phyloP scores from a whole-genome alignment of 768 basidiomycete genomes.

The Hysterangium stoloniferum region DNA sequence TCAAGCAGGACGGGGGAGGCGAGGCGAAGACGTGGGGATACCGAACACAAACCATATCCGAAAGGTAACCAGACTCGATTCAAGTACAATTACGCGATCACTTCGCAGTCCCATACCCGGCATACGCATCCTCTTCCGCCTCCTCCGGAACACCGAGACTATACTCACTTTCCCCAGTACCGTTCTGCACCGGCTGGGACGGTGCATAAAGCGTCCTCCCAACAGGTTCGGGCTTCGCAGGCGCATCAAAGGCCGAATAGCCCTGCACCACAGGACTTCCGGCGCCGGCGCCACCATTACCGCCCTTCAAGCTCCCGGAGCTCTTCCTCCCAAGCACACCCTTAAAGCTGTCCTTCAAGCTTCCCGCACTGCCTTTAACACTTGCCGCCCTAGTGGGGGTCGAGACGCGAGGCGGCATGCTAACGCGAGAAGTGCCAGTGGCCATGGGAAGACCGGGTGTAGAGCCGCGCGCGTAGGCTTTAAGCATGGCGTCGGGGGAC shows the following conservation, averaged over 20 bases:
- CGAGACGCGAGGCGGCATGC: neutral
- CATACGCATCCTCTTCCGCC: neutral
- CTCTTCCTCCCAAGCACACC: neutral
- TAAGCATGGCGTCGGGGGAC: slow-evolving; percentile 71
- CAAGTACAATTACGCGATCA: no score
- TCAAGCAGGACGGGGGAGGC: no score
- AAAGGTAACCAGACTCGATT: no score
- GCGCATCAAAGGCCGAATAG: slow-evolving; percentile 7
- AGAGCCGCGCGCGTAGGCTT: slow-evolving; percentile 48
- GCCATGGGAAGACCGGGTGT: slow-evolving; percentile 12
- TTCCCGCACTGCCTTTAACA: neutral
- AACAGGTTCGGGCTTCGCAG: slow-evolving; percentile 2
- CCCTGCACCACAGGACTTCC: neutral
- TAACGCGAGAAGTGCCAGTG: slow-evolving; percentile 13
- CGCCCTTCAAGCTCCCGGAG: neutral
- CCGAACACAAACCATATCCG: no score
- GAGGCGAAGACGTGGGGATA: no score
- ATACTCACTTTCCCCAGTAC: neutral
- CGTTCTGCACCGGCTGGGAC: no score
- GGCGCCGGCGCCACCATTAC: neutral
- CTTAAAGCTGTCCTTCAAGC: neutral
- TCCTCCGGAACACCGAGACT: neutral
- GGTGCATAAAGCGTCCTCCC: slow-evolving; percentile 5
- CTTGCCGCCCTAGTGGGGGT: neutral
- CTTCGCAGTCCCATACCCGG: neutral